Base-by-base conservation (phyloP, 1,139 yeast species). In the Geotrichum restrictum region DNA sequence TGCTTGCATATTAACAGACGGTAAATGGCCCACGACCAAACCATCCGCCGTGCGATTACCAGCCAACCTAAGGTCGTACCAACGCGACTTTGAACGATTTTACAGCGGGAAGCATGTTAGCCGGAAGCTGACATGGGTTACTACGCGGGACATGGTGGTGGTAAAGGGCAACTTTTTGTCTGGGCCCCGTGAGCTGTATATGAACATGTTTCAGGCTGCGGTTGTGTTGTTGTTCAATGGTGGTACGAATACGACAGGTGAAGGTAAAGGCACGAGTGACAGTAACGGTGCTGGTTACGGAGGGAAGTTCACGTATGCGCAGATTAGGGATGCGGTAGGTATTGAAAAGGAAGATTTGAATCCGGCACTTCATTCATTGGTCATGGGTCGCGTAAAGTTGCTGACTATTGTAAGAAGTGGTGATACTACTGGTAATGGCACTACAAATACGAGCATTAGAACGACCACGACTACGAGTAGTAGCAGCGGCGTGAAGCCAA, bases 111-210 rank as follows among this genome's bases (percentile, higher is more conserved):
- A 34, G 16, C 40, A 27, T 19, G 19, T 8, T 27, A 16, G 16
- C 3, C 36, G 69, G 8, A 60, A 60, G 44, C 56, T 69, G 21
- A 53, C 54, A n/a, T 69, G 73, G 73, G 59, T 64, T 24, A 69
- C 66, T 41, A 57, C 60, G 1, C 59, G 66, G 19, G 69, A 67
- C 6, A 60, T 61, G 39, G 68, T 72, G 48, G 55, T 64, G 3
- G 57, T 70, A 33, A 56, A 59, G 44, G 74, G 70, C 0, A 47
- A 57, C 16, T 64, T 70, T 44, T 61, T 65, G 3, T 57, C 53
- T 33, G 73, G 72, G 6, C 52, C 53, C 16, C 67, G 65, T 49
- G 70, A 68, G 53, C 60, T 69, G 22, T 55, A 56, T 46, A 56
- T 69, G 48, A 62, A 64, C 16, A 53, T 66, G n/a, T 57, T 66